Conservation (phyloP, 2,329 filamentous ascomycete genomes). For the Fusarium circinatum region DNA sequence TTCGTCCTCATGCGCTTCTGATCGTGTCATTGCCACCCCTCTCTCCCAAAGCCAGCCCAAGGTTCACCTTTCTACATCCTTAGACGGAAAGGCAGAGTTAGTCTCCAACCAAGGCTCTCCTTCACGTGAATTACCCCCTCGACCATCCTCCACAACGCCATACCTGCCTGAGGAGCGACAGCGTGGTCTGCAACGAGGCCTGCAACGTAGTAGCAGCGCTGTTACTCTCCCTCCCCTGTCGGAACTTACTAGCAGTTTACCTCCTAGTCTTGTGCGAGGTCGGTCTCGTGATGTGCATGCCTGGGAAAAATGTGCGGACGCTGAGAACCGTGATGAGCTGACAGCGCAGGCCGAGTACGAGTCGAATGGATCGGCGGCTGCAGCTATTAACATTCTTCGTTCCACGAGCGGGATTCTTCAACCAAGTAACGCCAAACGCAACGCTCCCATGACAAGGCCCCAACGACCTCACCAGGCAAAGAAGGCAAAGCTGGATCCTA, state of each 20-base stretch:
- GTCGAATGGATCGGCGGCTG: constrained; percentile 79
- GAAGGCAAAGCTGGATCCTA: constrained; percentile 69
- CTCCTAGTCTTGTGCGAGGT: constrained; percentile 69
- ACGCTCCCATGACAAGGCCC: constrained; percentile 57
- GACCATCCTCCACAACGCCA: constrained; percentile 59
- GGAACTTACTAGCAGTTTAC: constrained; percentile 61
- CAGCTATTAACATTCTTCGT: constrained; percentile 82
- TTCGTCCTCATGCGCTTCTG: constrained; percentile 55
- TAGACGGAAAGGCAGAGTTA: constrained; percentile 91
- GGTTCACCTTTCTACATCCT: constrained; percentile 82
- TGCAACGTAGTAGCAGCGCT: constrained; percentile 79
- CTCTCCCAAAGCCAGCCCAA: constrained; percentile 54
- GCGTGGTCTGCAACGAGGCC: constrained; percentile 69
- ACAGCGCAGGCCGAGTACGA: constrained; percentile 85
- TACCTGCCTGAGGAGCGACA: constrained; percentile 60
- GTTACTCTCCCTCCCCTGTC: constrained; percentile 69
- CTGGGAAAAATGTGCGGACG: constrained; percentile 92
- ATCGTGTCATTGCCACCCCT: constrained; percentile 54
- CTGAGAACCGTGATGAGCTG: constrained; percentile 79
- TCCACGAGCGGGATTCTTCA: constrained; percentile 69
- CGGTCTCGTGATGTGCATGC: constrained; percentile 87
- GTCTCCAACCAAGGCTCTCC: constrained; percentile 77
- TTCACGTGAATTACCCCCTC: constrained; percentile 61
- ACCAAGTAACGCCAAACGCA: constrained; percentile 72
- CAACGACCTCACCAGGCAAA: constrained; percentile 58